Evolutionary conservation across 1,284 basidiomycete species (phyloP).

Genomic region (Austroboletus niveus): DNA sequence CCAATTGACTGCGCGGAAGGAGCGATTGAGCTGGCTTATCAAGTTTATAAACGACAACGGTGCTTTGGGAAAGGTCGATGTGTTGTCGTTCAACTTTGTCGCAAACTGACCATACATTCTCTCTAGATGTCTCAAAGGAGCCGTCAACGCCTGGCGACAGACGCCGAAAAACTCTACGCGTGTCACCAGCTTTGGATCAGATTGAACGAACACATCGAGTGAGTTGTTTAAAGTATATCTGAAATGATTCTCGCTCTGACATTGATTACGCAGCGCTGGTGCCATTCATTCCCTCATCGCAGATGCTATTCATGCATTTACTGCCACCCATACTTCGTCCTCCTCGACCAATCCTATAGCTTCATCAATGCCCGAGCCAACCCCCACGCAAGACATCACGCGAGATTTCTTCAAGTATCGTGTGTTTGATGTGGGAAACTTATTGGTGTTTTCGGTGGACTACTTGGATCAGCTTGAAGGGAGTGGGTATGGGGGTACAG

Average conservation of each 20-base stretch:
- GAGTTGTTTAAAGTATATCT: conserved; percentile 24
- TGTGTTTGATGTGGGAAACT: conserved; percentile 56
- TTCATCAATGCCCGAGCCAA: conserved; percentile 13
- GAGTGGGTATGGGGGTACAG: conserved; percentile 22
- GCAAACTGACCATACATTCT: conserved; percentile 5
- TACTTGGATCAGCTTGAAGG: conserved; percentile 28
- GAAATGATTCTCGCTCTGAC: conserved; percentile 3
- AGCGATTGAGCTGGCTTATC: conserved; percentile 79
- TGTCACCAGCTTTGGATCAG: conserved; percentile 82
- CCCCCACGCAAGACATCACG: conserved; percentile 65
- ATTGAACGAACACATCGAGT: conserved; percentile 75
- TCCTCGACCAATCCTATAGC: conserved; percentile 10
- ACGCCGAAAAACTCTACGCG: conserved; percentile 88
- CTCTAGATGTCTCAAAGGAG: conserved; percentile 76
- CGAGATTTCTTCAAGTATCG: conserved; percentile 83
- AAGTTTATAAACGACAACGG: conserved; percentile 86
- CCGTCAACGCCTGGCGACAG: conserved; percentile 74
- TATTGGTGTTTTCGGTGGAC: conserved; percentile 55
- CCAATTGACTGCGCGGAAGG: conserved; percentile 76
- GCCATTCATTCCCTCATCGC: conserved; percentile 57
- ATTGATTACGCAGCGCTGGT: conserved; percentile 38
- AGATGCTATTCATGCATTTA: conserved; percentile 64
- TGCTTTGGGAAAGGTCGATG: conserved; percentile 65
- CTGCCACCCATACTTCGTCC: conserved; percentile 67
- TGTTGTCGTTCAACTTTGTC: neutral